A percentile compares a stretch with the other conserved stretches of the same genome.
phyloP scores from a whole-genome alignment of 371 early-diverging fungal species.

The Syncephalis plumigaleata region DNA sequence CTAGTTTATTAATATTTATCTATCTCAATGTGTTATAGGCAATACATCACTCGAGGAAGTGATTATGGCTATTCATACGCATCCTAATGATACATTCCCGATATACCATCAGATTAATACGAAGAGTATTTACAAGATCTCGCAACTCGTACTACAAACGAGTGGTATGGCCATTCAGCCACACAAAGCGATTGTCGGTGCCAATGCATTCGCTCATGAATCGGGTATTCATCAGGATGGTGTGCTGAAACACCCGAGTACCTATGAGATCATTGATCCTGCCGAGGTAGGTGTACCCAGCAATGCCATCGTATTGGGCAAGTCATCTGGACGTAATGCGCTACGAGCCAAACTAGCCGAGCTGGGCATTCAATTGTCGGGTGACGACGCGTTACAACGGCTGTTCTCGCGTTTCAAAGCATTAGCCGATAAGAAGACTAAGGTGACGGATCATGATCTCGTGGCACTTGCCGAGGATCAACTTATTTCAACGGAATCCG shows the following conservation, averaged over 20 bases:
- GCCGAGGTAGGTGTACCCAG: conserved; percentile 77
- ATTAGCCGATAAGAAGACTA: conserved; percentile 81
- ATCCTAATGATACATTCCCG: conserved; percentile 55
- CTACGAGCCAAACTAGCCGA: conserved; percentile 64
- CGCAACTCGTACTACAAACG: conserved; percentile 68
- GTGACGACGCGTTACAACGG: conserved; percentile 42
- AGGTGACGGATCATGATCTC: conserved; percentile 78
- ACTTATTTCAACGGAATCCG: conserved; percentile 12
- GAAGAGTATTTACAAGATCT: conserved; percentile 62
- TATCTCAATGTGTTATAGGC: conserved; percentile 19
- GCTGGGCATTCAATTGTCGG: conserved; percentile 47
- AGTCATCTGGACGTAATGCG: conserved; percentile 92
- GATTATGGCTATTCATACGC: conserved; percentile 85
- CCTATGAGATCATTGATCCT: conserved; percentile 91
- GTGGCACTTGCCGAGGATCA: conserved; percentile 65
- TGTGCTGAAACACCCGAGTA: conserved; percentile 81
- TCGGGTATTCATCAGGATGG: conserved; percentile 97
- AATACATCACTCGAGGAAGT: conserved; percentile 93
- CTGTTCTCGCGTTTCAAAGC: conserved; percentile 79
- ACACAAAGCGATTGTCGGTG: conserved; percentile 95
- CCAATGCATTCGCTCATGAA: conserved; percentile 94
- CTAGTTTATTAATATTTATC: background rate
- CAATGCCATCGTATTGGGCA: conserved; percentile 75
- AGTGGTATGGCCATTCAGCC: conserved; percentile 91
- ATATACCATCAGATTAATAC: conserved; percentile 82